These are phyloP conservation scores for Nemophila menziesii DNA, from an alignment of 257 asterid genomes.

Conservation along the genomic window DNA sequence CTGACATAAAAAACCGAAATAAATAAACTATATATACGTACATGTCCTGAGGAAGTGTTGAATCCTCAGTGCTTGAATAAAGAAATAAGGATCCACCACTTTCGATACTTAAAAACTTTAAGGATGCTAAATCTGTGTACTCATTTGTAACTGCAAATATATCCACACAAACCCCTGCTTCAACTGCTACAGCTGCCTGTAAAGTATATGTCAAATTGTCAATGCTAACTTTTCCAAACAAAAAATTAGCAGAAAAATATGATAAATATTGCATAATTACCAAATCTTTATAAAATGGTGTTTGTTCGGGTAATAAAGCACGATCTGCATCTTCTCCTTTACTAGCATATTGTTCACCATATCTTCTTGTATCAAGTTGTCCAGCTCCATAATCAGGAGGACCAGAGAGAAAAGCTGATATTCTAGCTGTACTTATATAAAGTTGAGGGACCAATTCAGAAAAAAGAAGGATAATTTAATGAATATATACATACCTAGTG, in stretches of 20 bases:
- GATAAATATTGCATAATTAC: slow-evolving; percentile 28
- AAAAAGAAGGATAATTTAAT: not conserved
- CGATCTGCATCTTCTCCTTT: slow-evolving; percentile 98
- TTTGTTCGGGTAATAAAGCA: slow-evolving; percentile 97
- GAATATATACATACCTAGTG: slow-evolving; percentile 43
- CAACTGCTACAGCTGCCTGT: slow-evolving; percentile 99
- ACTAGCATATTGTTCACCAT: slow-evolving; percentile 99
- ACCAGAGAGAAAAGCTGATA: slow-evolving; percentile 88
- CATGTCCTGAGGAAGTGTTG: slow-evolving; percentile 99
- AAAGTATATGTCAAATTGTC: slow-evolving; percentile 27
- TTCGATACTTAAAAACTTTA: slow-evolving; percentile 94
- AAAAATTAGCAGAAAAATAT: slow-evolving; percentile 11
- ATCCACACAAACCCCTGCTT: slow-evolving; percentile 96
- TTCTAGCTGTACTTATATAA: slow-evolving; percentile 69
- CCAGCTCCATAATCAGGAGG: slow-evolving; percentile 98
- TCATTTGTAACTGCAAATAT: slow-evolving; percentile 96
- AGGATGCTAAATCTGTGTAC: slow-evolving; percentile 95
- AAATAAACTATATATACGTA: slow-evolving; percentile 31
- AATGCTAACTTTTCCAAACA: slow-evolving; percentile 17
- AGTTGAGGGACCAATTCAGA: slow-evolving; percentile 11
- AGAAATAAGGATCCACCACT: slow-evolving; percentile 97
- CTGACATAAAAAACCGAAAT: slow-evolving; percentile 1
- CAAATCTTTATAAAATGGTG: slow-evolving; percentile 93
- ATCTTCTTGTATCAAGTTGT: slow-evolving; percentile 88
- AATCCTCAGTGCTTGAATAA: slow-evolving; percentile 85